phyloP scores from a whole-genome alignment of 495 filamentous ascomycete genomes.

The Talaromyces proteolyticus region DNA sequence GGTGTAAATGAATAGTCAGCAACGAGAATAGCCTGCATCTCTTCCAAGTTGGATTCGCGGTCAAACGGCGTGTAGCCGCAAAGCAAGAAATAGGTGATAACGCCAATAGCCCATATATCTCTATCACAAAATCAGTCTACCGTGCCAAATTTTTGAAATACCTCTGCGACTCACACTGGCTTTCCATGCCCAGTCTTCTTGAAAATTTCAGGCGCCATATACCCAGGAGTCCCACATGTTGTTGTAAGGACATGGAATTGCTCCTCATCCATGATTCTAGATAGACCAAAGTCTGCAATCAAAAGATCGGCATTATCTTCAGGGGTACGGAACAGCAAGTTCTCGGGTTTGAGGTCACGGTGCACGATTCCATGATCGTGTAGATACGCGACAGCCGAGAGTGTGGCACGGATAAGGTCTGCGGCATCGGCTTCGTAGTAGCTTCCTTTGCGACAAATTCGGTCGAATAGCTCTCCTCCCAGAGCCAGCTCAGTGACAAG shows the following conservation, averaged over 20 bases:
- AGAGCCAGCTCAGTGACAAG: conserved; percentile 95
- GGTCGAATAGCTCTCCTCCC: conserved; percentile 95
- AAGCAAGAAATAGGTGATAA: conserved; percentile 92
- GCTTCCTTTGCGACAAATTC: conserved; percentile 95
- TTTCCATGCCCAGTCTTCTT: conserved; percentile 75
- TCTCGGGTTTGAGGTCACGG: conserved; percentile 63
- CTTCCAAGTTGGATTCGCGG: conserved; percentile 93
- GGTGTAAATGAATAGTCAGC: conserved; percentile 98
- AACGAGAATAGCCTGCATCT: conserved; percentile 97
- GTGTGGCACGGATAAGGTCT: conserved; percentile 87
- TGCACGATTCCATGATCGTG: conserved; percentile 99
- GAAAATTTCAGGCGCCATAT: conserved; percentile 87
- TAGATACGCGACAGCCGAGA: conserved; percentile 96
- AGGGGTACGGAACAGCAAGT: conserved; percentile 48
- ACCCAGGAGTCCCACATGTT: conserved; percentile 94
- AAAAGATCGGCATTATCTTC: conserved; percentile 63
- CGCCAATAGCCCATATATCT: conserved; percentile 75
- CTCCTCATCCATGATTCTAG: conserved; percentile 97
- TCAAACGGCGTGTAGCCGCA: conserved; percentile 99
- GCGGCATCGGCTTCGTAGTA: conserved; percentile 98
- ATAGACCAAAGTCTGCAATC: conserved; percentile 94
- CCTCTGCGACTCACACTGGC: conserved; percentile 54
- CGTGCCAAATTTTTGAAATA: not conserved
- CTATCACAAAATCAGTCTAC: conserved; percentile 24
- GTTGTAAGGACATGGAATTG: conserved; percentile 97